Conservation (phyloP, 768 basidiomycete species). For the Pleurotus tuber-regium region DNA sequence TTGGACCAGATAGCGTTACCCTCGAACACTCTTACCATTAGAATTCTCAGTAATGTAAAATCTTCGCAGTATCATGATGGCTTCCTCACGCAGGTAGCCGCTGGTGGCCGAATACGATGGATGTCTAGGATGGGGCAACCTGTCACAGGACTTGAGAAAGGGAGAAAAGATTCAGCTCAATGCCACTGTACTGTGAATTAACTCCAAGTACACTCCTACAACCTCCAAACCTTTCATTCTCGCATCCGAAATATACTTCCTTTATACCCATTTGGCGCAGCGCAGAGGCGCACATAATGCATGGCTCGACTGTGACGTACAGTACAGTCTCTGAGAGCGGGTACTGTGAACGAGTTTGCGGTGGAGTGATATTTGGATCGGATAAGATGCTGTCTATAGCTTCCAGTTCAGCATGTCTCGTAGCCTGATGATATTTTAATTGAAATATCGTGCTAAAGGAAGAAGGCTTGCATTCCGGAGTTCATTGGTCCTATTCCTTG, state of each 20-base stretch:
- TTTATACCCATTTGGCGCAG: slow-evolving; percentile 91
- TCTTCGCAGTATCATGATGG: slow-evolving; percentile 80
- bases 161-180: background rate
- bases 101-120: slow-evolving; percentile 71
- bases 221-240: slow-evolving; percentile 95
- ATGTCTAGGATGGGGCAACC: slow-evolving; percentile 71
- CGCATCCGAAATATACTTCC: slow-evolving; percentile 89
- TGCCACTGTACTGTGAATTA: slow-evolving; percentile 60
- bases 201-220: slow-evolving; percentile 93
- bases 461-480: slow-evolving; percentile 70
- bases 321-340: slow-evolving; percentile 79
- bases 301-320: slow-evolving; percentile 98
- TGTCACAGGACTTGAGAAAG: slow-evolving; percentile 24
- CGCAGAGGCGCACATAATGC: slow-evolving; percentile 98
- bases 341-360: slow-evolving; percentile 34
- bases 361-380: slow-evolving; percentile 54
- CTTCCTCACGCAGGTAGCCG: slow-evolving; percentile 77
- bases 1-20: slow-evolving; percentile 7
- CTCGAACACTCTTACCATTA: slow-evolving; percentile 56
- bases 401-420: slow-evolving; percentile 95
- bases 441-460: slow-evolving; percentile 5
- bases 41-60: slow-evolving; percentile 94
- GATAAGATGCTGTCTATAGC: slow-evolving; percentile 88
- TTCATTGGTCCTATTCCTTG: slow-evolving; percentile 93
- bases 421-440: slow-evolving; percentile 58